Evolutionary conservation across 1,139 yeast species (phyloP).

Genomic region (Candida tetrigidarum): DNA sequence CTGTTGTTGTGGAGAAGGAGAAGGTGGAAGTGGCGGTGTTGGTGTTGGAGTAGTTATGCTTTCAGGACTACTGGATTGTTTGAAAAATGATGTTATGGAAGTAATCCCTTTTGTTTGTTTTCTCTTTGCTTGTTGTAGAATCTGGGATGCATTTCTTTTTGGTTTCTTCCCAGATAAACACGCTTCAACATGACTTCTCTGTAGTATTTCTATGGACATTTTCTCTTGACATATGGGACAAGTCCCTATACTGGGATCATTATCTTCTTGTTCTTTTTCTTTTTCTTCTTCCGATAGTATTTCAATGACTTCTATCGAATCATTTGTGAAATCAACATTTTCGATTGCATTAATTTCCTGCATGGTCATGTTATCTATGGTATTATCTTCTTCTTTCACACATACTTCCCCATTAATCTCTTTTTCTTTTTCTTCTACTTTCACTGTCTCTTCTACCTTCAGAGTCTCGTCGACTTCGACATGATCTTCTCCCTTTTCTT

Average conservation of each 20-base stretch:
- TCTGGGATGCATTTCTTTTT: conserved; percentile 6
- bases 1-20: conserved; percentile 6
- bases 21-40: no score
- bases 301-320: conserved; percentile 22
- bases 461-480: background rate
- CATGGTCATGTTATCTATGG: no score
- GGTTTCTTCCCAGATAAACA: conserved; percentile 51
- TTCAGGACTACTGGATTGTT: conserved; percentile 14
- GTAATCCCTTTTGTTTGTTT: conserved; percentile 12
- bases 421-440: conserved; percentile 6
- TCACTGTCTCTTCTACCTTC: background rate
- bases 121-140: conserved; percentile 10
- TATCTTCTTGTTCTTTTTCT: conserved; percentile 2
- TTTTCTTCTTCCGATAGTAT: conserved; percentile 20
- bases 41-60: conserved; percentile 1
- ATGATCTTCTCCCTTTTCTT: conserved; percentile 3
- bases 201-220: conserved; percentile 62
- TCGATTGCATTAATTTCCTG: no score
- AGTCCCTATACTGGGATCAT: conserved; percentile 37
- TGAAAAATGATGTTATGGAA: conserved; percentile 41
- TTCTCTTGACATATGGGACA: conserved; percentile 74
- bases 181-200: conserved; percentile 70
- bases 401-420: conserved; percentile 18
- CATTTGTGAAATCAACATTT: conserved; percentile 11
- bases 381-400: background rate